A percentile compares a stretch with the other conserved stretches of the same genome.
phyloP scores from a whole-genome alignment of 2,329 filamentous ascomycete genomes.

The Fusarium metavorans region DNA sequence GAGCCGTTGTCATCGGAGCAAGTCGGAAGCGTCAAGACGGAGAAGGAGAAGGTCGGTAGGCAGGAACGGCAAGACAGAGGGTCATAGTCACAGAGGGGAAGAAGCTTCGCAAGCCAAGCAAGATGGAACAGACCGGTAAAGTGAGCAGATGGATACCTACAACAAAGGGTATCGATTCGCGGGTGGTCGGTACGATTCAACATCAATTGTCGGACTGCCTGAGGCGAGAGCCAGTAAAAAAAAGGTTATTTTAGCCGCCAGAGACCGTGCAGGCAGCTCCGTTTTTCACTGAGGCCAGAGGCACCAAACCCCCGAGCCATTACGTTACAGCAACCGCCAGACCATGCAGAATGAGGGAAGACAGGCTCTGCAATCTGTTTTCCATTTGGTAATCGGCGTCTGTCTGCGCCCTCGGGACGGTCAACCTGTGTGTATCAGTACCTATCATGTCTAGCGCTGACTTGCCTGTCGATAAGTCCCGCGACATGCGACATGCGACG shows the following conservation, averaged over 20 bases:
- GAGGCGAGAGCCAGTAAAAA: slow-evolving; percentile 22
- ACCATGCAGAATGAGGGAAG: slow-evolving; percentile 49
- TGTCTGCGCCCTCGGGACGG: slow-evolving; percentile 38
- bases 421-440: slow-evolving; percentile 29
- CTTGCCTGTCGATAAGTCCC: not conserved
- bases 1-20: slow-evolving; percentile 32
- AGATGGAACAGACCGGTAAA: slow-evolving; percentile 24
- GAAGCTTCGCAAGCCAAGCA: not conserved
- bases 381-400: slow-evolving; percentile 48
- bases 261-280: slow-evolving; percentile 5
- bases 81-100: slow-evolving; percentile 11
- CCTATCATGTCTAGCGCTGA: not conserved
- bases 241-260: slow-evolving; percentile 43
- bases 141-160: slow-evolving; percentile 37
- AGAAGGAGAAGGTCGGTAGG: not conserved
- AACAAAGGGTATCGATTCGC: not conserved
- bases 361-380: slow-evolving; percentile 37
- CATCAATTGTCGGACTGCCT: not conserved
- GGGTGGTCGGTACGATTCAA: slow-evolving; percentile 8
- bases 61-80: not conserved
- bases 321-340: slow-evolving; percentile 47
- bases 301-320: slow-evolving; percentile 40
- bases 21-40: slow-evolving; percentile 23
- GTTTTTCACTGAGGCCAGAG: slow-evolving; percentile 24
- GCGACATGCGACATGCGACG: slow-evolving; percentile 1